Evolutionary conservation across 2,329 filamentous ascomycete species (phyloP), one percentile per base, ranked within the genome.

Genomic region (Cercospora sojina): DNA sequence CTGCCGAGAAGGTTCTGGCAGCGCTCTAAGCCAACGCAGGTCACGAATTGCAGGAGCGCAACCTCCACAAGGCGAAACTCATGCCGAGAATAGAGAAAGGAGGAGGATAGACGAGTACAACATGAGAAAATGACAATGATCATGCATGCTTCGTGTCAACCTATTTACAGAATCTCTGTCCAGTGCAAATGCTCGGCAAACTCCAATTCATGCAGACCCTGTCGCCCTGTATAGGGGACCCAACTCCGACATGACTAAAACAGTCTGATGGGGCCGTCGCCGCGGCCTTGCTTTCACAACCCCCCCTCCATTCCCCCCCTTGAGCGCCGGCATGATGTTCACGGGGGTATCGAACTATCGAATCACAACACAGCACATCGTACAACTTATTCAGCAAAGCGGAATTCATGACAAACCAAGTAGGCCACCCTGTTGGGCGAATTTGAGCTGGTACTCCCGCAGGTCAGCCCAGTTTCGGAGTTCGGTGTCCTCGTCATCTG

Each of bases 381-480:
- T 32, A 49, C 27, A 43, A 43, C 23, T 62, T 29, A n/a, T 35
- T 35, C 49, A 38, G 31, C 16, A 56, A 56, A 38, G 31, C 20
- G 29, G 51, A 56, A 56, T 47, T 73, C 68, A 77, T 43, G 70
- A 70, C 57, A 76, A 65, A 20, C 72, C 74, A 47, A 74, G 65
- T 25, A 88, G 84, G 1, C 87, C 89, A 1, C 88, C 89, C 38
- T 85, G 85, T 63, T 88, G 85, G 8, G 88, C 86, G 75, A 93
- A 91, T 64, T 88, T 87, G 68, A 89, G 79, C 78, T 96, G 92
- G 70, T 91, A 91, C 61, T 94, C 90, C 66, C 91, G 85, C 70
- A 96, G 79, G 75, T 91, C 91, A 0, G 90, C 90, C 92, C 92
- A 96, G 66, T 87, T 84, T 20, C 87, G 83, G 71, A 95, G 78